Evolutionary conservation across 1,284 basidiomycete genomes (phyloP), one percentile per base, ranked within the genome.

Genomic region (Rhodotorula sp.): DNA sequence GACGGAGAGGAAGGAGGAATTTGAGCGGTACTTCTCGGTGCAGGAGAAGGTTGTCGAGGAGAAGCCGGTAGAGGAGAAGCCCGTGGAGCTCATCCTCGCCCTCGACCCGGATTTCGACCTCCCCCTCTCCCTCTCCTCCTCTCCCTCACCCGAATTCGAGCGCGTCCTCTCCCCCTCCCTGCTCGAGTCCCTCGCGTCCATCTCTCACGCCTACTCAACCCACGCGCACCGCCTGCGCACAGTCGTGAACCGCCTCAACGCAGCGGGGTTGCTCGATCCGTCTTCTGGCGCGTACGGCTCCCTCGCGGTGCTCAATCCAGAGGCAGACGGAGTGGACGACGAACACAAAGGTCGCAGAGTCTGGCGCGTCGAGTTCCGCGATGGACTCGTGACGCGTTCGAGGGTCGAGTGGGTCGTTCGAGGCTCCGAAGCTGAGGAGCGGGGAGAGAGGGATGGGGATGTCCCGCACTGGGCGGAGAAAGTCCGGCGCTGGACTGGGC

Each of bases 1-100:
- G 16, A 57, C 16, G 44, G 57, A 65, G 59, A 67, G 58, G 56
- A 46, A 13, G 26, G 44, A n/a, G 34, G 71, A 73, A 52, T 68
- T 73, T n/a, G 58, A 50, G 44, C 26, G 50, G 16, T 73, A 63
- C 68, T 73, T 73, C 30, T 59, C 51, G 18, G 56, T n/a, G 16
- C 22, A 46, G 24, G 54, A 57, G 1, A 2, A n/a, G 8, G 34
- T 13, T 50, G n/a, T 30, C 9, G 30, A 34, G 30, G 24, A n/a
- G 34, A 44, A n/a, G 51, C 46, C 31, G 13, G 4, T 34, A 15
- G 40, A 10, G 26, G 59, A 16, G 26, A 40, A 64, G 34, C 68
- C 70, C 20, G 54, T 75, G 62, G 57, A 57, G 26, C 68, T 75
- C 66, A 28, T 65, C 62, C 56, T 75, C 58, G 62, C 61, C 18